Base-by-base conservation (phyloP, 305 asterid genomes). In the Nicotiana rustica region DNA sequence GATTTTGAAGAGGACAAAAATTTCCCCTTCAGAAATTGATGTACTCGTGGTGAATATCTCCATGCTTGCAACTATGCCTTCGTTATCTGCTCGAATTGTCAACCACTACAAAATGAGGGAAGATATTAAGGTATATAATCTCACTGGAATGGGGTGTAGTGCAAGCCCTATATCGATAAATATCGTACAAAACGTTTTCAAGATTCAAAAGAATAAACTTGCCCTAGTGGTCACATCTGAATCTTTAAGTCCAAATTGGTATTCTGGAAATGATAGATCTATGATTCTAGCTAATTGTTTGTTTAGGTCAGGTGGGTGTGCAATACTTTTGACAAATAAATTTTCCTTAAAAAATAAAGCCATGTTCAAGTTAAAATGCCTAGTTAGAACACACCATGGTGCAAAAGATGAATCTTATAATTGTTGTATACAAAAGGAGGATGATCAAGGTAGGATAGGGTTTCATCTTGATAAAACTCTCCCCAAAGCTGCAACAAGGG, bases 91-190 rank as follows among this genome's bases (percentile, higher is more conserved):
- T 2, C 82, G 97, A 52, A 91, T 94, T 12, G 70, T 94, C 10
- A 92, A 93, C 10, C 57, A n/a, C 0, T 94, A 92, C 87, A 87
- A 86, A 66, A 86, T 94, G 92, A 80, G 92, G 7, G 92, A 89
- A 0, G 92, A 92, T 18, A 29, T 93, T 6, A 93, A 94, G 86
- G 87, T 86, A 10, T 94, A 93, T 67, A 93, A 91, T 15, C 83
- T 94, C 60, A 81, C 97, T 1, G 97, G 98, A 0, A 94, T 94
- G 98, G 98, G 98, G 2, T 94, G 98, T 29, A 92, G 97, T 82
- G 98, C 98, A 0, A 93, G 96, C 77, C 25, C 88, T 5, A 77
- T 94, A 0, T 89, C 98, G 0, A 61, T 93, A 47, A 86, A 90
- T 79, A 18, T 89, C 8, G 97, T 92, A 5, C 84, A 93, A 5